phyloP scores from a whole-genome alignment of 2,329 filamentous ascomycete species.

The Fusarium pseudoanthophilum region DNA sequence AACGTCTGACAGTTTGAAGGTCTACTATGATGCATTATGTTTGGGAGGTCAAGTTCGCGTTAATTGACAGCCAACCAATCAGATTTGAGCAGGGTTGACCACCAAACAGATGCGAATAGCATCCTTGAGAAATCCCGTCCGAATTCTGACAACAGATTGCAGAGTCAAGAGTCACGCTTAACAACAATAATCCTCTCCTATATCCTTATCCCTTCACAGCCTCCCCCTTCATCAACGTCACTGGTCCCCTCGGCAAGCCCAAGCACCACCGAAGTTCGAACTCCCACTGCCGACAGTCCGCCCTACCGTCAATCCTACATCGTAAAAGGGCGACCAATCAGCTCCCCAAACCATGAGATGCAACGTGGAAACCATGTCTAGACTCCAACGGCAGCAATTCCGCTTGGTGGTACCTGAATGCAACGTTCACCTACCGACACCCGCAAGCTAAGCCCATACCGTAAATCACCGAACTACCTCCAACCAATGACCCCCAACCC shows the following conservation, averaged over 20 bases:
- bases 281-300: not conserved
- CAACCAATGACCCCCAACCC: not conserved
- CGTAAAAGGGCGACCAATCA: not conserved
- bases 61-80: not conserved
- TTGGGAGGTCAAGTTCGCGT: not conserved
- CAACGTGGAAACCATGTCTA: not conserved
- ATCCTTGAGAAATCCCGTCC: not conserved
- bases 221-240: not conserved
- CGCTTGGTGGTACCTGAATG: not conserved
- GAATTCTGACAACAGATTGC: too few species aligned
- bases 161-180: not conserved
- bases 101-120: not conserved
- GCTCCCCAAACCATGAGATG: not conserved
- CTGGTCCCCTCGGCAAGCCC: not conserved
- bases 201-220: not conserved
- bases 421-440: not conserved
- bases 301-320: not conserved
- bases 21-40: not conserved
- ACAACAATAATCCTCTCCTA: not conserved
- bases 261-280: not conserved
- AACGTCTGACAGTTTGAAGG: not conserved
- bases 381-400: not conserved
- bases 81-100: not conserved
- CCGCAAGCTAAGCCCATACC: not conserved
- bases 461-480: not conserved